Conservation (phyloP, 148 eudicot species). For the Rhododendron mucronatum region DNA sequence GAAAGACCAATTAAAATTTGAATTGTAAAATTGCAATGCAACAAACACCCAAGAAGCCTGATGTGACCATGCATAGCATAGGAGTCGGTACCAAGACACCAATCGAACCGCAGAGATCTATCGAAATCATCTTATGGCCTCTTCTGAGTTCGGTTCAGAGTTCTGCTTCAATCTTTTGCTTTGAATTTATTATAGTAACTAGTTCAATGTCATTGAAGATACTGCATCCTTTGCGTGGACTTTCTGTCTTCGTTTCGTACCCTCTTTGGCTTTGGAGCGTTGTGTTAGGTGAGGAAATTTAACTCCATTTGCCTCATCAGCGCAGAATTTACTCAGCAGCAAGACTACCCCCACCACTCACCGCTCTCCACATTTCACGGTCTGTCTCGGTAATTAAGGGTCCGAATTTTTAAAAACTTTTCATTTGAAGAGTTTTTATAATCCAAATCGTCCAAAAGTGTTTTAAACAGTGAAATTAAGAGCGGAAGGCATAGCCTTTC, state of each 20-base stretch:
- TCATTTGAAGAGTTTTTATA: too few relatives aligned
- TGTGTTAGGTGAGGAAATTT: conserved; percentile 1
- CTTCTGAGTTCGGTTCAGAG: not conserved
- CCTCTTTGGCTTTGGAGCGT: not conserved
- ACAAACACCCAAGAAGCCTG: not conserved
- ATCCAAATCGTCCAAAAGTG: too few relatives aligned
- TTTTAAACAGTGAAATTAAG: too few relatives aligned
- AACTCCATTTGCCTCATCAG: not conserved
- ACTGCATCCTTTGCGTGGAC: not conserved
- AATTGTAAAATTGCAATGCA: not conserved
- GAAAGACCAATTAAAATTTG: too few relatives aligned
- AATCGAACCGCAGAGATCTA: not conserved
- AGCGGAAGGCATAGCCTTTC: too few relatives aligned
- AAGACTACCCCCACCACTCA: too few relatives aligned
- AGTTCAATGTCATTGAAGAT: not conserved
- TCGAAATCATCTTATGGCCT: conserved; percentile 1
- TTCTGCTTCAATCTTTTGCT: not conserved
- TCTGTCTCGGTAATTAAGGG: too few relatives aligned
- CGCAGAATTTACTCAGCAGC: not conserved
- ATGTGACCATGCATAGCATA: conserved; percentile 6
- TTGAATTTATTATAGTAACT: not conserved
- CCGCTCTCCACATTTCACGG: too few relatives aligned
- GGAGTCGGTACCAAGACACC: not conserved
- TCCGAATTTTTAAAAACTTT: too few relatives aligned
- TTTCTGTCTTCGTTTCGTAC: not conserved